Evolutionary conservation across 1,139 yeast species (phyloP), one percentile per base, ranked within the genome.

Genomic region (Hyphopichia wangnamkhiaoensis): DNA sequence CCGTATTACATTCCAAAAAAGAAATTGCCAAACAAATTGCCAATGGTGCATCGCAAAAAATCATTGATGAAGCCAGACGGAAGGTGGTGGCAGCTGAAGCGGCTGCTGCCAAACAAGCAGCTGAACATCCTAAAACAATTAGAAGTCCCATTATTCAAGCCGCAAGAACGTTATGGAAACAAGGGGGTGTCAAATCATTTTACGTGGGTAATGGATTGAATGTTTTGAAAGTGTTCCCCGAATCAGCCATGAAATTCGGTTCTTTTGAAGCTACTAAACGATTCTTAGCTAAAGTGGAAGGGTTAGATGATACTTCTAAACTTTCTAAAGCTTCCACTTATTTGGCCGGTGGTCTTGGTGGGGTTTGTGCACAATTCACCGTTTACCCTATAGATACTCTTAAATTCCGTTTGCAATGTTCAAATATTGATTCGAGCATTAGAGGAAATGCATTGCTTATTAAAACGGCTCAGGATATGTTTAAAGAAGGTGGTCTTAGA

Each of bases 371-470:
- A 0, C 98, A 93, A 62, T 81, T 90, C 52, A 77, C 94, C 0
- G 96, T 91, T 3, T 93, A 93, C 59, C 98, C 98, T 5, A 83
- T 93, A n/a, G 98, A 93, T 64, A 93, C 98, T 0, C 70, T 93
- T 35, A 93, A 93, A 60, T 93, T 88, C 58, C 72, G 93, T 60
- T 65, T 85, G 34, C 94, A 85, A 58, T 85, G 94, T 61, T 87
- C 91, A 1, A 82, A 84, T 37, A 62, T 84, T 35, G 86, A 82
- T 46, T 70, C 79, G 7, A 63, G 72, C 46, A 54, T 78, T 4
- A 71, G 69, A 45, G 95, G 96, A 2, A 77, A 79, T 49, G 74
- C 72, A 25, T 64, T 89, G 23, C 62, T 90, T 30, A 42, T 76
- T 15, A 66, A 73, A 38, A 91, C 96, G 0, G 90, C 95, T 1